Evolutionary conservation across 1,284 basidiomycete genomes (phyloP).

Genomic region (Sporisorium scitamineum): DNA sequence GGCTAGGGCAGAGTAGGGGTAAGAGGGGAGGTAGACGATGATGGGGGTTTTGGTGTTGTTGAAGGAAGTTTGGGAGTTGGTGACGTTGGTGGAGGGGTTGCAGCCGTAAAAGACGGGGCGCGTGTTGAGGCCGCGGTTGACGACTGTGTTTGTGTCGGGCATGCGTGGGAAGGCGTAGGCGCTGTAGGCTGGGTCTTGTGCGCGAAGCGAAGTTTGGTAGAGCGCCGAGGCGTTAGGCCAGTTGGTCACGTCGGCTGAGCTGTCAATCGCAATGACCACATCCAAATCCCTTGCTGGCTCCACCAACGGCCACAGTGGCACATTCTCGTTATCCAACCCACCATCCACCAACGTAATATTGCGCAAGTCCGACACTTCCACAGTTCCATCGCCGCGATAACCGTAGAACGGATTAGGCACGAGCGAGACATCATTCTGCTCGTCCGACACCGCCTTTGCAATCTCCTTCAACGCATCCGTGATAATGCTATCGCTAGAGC

Average conservation of each 20-base stretch:
- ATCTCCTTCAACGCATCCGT: slow-evolving; percentile 51
- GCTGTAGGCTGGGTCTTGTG: slow-evolving; percentile 37
- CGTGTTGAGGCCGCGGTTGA: slow-evolving; percentile 76
- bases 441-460: slow-evolving; percentile 45
- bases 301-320: slow-evolving; percentile 77
- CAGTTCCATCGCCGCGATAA: slow-evolving; percentile 60
- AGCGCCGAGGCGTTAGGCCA: slow-evolving; percentile 77
- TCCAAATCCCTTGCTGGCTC: slow-evolving; percentile 77
- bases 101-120: slow-evolving; percentile 84
- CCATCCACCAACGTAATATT: slow-evolving; percentile 65
- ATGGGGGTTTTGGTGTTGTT: slow-evolving; percentile 69
- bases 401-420: slow-evolving; percentile 71
- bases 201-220: slow-evolving; percentile 64
- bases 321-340: slow-evolving; percentile 72
- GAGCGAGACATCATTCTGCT: slow-evolving; percentile 71
- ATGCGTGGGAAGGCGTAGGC: slow-evolving; percentile 70
- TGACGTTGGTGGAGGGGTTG: slow-evolving; percentile 69
- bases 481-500: slow-evolving; percentile 39
- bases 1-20: slow-evolving; percentile 70
- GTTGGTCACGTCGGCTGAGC: slow-evolving; percentile 73
- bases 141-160: slow-evolving; percentile 73
- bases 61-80: slow-evolving; percentile 41
- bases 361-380: slow-evolving; percentile 43
- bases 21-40: slow-evolving; percentile 71
- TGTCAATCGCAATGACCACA: slow-evolving; percentile 79